Evolutionary conservation across 345 rosid species (phyloP), one percentile per base, ranked within the genome.

Genomic region (Arabidopsis suecica): DNA sequence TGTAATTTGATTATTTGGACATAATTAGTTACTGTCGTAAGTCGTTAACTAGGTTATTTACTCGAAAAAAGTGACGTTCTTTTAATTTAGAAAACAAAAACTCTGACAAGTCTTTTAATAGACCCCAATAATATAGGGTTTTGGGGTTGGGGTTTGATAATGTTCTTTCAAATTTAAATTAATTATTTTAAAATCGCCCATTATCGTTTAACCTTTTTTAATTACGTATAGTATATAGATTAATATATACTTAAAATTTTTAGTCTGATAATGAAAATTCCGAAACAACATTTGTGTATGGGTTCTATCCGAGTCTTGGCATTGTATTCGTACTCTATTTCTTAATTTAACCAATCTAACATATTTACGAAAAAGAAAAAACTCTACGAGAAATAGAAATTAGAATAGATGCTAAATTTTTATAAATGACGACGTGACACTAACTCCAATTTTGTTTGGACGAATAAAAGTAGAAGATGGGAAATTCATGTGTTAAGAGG

Each of bases 401-500:
- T 16, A 68, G 55, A 68, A 33, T 60, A 61, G 20, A 61, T 60
- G 28, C 58, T 50, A 12, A 38, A 57, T 6, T 14, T 37, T 61
- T 11, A 36, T 25, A 36, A 47, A 5, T 40, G 32, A 59, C 32
- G 59, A 25, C 70, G 42, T 77, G 61, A 77, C 38, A 56, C 6
- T 48, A 70, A 56, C 25, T 60, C 40, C 45, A 12, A 23, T 9
- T 61, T 68, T 33, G 5, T 40, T 68, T 51, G 49, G 58, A 53
- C 16, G 50, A 75, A 68, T n/a, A 61, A 69, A 55, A 48, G 49
- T 22, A 1, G 44, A 77, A 64, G 61, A 77, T 76, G 80, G 71
- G 51, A 10, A 42, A 65, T 78, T 65, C 77, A 60, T 66, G 76
- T 59, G 78, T 44, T 28, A 13, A 72, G 78, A 72, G 59, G 77